Conservation (phyloP, 2,329 filamentous ascomycete genomes). For the Alternaria ethzedia region DNA sequence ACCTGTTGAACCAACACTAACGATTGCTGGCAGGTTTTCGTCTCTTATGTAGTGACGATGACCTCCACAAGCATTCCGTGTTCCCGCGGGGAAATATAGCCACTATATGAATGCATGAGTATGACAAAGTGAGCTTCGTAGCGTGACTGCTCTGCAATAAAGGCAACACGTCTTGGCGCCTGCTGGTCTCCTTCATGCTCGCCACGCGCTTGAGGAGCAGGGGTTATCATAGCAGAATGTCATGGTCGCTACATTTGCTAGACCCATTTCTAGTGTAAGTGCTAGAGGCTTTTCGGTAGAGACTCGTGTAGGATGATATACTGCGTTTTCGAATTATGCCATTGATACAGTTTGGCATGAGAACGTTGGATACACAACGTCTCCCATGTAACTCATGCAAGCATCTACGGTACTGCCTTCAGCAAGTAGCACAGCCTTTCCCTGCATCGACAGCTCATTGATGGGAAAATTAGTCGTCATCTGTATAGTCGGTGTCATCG, state of each 20-base stretch:
- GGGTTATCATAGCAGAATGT: not conserved
- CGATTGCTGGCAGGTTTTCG: not conserved
- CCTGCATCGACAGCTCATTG: not conserved
- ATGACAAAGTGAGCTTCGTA: slow-evolving; percentile 29
- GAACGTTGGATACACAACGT: not conserved
- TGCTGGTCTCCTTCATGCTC: slow-evolving; percentile 5
- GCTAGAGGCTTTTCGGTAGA: not conserved
- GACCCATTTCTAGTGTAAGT: not conserved
- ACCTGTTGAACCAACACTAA: slow-evolving; percentile 11
- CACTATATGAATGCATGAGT: slow-evolving; percentile 31
- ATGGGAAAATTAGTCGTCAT: slow-evolving; percentile 1
- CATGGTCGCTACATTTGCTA: not conserved
- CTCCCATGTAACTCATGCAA: not conserved
- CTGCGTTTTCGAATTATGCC: not conserved
- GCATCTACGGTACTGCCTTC: not conserved
- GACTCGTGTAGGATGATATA: not conserved
- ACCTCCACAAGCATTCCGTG: slow-evolving; percentile 13
- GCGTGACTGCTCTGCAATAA: slow-evolving; percentile 39
- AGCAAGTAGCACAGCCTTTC: not conserved
- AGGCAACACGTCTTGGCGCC: slow-evolving; percentile 32
- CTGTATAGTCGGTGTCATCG: not conserved
- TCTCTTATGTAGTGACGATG: slow-evolving; percentile 20
- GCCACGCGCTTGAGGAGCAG: slow-evolving; percentile 10
- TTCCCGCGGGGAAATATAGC: slow-evolving; percentile 33
- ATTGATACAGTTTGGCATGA: not conserved